Conservation (phyloP, 2,329 filamentous ascomycete genomes). For the Fusarium sp. region DNA sequence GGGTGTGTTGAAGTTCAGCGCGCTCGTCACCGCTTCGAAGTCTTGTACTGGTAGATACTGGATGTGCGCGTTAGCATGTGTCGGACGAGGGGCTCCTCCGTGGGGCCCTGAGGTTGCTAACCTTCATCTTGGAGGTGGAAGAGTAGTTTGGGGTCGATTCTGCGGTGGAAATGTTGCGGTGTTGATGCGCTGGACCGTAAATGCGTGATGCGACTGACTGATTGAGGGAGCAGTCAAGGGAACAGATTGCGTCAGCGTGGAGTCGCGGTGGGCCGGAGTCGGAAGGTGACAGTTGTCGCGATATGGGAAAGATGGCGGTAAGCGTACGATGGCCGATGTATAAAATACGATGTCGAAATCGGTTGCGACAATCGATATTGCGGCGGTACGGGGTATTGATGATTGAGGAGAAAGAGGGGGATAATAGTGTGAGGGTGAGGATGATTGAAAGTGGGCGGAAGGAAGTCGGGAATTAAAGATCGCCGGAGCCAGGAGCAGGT, state of each 20-base stretch:
- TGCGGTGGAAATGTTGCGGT: conserved; percentile 1
- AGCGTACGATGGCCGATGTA: neutral
- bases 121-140: conserved; percentile 50
- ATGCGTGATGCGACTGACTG: conserved; percentile 25
- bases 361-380: conserved; percentile 14
- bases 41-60: conserved; percentile 92
- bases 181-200: conserved; percentile 12
- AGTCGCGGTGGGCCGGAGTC: conserved; percentile 37
- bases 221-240: conserved; percentile 22
- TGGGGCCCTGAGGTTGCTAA: conserved; percentile 32
- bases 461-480: conserved; percentile 33
- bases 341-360: conserved; percentile 1
- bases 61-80: conserved; percentile 30
- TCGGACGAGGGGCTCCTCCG: neutral
- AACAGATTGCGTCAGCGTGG: conserved; percentile 47
- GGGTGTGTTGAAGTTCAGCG: conserved; percentile 93
- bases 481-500: conserved; percentile 33
- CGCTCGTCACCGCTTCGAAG: conserved; percentile 90
- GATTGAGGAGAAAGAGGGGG: conserved; percentile 16
- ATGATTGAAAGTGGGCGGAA: conserved; percentile 6
- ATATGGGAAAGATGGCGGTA: conserved; percentile 25
- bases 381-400: conserved; percentile 12
- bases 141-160: neutral
- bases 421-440: neutral
- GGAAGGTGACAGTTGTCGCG: conserved; percentile 33